Evolutionary conservation across 805 yeast species (phyloP), one percentile per base, ranked within the genome.

Genomic region (Naumovozyma dairenensis): DNA sequence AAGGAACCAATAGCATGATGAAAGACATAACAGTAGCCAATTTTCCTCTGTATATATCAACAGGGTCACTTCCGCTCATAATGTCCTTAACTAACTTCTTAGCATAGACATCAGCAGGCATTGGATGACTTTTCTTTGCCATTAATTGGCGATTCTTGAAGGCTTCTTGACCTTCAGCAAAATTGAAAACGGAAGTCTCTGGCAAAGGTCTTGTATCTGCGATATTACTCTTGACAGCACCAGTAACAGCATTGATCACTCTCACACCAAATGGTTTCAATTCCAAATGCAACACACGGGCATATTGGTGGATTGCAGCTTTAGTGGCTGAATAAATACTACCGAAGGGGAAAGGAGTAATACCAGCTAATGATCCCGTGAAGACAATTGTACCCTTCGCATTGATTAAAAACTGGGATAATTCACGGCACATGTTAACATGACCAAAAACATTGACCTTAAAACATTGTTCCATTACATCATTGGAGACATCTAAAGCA

Each of bases 251-350:
- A 45, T 78, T 77, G 39, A 79, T 63, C 0, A 82, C 89, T 32
- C 73, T 65, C 4, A 82, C 89, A 12, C 70, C 80, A 46, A 80
- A 77, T 3, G 84, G 80, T 50, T 72, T 71, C 68, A 82, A 53
- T 55, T 82, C 94, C 17, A 76, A 49, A 33, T 77, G 70, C 36
- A 82, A 58, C 2, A 67, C 68, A 26, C 72, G 68, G 0, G 84
- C 80, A 48, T 75, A 82, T 44, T 72, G 77, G 43, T 80, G 84
- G 37, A 82, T 73, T 0, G 89, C 87, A 5, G 87, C 84, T 48
- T 82, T 82, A 1, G 80, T 54, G 1, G 87, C 67, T 21, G 77
- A 68, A 49, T 82, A 82, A 20, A 75, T 62, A 10, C 78, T 65
- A 1, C 78, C 73, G 53, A 76, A 80, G 17, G 93, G 93, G 60